Conservation (phyloP, 371 early-diverging fungal genomes). For the Saksenaea vasiformis region DNA sequence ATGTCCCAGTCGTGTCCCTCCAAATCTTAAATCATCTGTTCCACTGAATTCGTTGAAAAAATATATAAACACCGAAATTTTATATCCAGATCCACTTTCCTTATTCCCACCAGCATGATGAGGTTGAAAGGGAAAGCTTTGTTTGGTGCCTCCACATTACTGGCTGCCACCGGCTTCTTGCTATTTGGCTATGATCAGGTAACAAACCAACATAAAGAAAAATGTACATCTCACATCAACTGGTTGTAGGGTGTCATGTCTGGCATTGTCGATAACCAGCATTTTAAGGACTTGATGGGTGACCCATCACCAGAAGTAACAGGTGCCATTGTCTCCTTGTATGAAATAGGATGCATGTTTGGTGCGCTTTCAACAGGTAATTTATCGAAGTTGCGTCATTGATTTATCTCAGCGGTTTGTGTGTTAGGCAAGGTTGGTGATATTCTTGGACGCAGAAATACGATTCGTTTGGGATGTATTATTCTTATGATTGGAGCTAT, state of each 20-base stretch:
- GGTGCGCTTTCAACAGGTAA: constrained; percentile 25
- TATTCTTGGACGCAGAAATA: constrained; percentile 31
- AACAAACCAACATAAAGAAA: background rate
- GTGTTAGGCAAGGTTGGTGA: constrained; percentile 18
- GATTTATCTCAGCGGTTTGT: background rate
- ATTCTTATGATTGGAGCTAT: constrained; percentile 38
- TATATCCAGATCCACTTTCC: background rate
- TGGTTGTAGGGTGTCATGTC: constrained; percentile 36
- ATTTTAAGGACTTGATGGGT: constrained; percentile 31
- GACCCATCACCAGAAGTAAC: constrained; percentile 13
- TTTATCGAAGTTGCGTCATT: background rate
- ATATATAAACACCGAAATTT: constrained; percentile 4
- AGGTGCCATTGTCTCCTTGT: constrained; percentile 28
- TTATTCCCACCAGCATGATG: constrained; percentile 3
- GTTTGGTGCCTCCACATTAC: constrained; percentile 28
- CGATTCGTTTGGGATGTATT: constrained; percentile 33
- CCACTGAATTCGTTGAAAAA: background rate
- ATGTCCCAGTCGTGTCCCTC: background rate
- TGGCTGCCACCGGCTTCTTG: constrained; percentile 38
- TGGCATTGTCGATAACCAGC: constrained; percentile 29
- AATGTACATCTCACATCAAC: background rate
- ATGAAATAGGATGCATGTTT: constrained; percentile 36
- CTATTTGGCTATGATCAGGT: constrained; percentile 48
- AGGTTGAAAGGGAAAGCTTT: constrained; percentile 34
- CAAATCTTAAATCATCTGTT: constrained; percentile 4